Evolutionary conservation across 345 rosid genomes (phyloP).

Genomic region (Salix arbutifolia): DNA sequence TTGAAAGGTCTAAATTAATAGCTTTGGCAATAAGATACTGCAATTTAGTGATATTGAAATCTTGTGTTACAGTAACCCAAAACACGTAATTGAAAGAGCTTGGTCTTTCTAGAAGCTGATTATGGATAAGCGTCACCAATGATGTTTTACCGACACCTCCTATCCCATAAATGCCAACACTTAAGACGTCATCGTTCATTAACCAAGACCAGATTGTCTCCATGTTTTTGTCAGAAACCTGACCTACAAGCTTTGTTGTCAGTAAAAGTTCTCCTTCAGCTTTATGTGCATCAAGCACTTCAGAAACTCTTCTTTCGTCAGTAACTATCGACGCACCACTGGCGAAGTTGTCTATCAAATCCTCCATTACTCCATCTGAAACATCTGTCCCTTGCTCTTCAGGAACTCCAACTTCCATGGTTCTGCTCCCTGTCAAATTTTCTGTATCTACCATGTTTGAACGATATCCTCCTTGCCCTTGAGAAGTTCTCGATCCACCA

Average conservation of each 20-base stretch:
- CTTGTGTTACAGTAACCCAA: conserved; percentile 9
- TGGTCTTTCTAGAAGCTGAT: not conserved
- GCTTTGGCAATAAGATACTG: conserved; percentile 5
- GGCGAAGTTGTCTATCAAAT: no score
- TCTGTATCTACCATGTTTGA: no score
- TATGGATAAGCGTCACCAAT: conserved; percentile 2
- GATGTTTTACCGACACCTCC: conserved; percentile 22
- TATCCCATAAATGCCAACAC: conserved; percentile 25
- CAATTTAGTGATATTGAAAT: not conserved
- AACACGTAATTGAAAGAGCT: not conserved
- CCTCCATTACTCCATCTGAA: no score
- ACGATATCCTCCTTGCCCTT: no score
- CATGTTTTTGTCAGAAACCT: not conserved
- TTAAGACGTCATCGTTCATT: not conserved
- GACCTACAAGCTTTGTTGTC: not conserved
- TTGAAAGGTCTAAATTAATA: not conserved
- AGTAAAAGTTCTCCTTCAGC: not conserved
- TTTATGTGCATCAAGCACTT: not conserved
- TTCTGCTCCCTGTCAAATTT: no score
- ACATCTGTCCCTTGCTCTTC: no score
- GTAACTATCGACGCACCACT: not conserved
- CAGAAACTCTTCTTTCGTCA: not conserved
- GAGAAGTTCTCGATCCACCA: no score
- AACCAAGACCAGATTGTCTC: conserved; percentile 7
- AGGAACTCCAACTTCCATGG: no score